Evolutionary conservation across 2,329 filamentous ascomycete species (phyloP), one percentile per base, ranked within the genome.

Genomic region (Calonectria henricotiae): DNA sequence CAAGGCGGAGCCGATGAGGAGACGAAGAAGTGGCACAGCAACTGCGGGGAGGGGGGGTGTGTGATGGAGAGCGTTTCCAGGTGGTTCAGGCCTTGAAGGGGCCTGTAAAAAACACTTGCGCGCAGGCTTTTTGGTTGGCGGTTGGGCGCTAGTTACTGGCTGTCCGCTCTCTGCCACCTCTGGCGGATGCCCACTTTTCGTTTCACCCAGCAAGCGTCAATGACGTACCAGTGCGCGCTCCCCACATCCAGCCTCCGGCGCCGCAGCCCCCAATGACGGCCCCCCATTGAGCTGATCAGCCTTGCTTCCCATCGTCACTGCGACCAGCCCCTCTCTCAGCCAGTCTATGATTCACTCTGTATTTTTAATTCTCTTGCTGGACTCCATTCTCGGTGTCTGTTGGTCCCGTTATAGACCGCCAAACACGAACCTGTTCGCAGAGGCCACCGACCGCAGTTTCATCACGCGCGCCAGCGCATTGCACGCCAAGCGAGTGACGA

Each of bases 21-120:
- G 51, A 58, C 51, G 51, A 58, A 58, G 51, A 58, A 15, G 51
- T 39, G 51, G 51, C 51, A 58, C 51, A 58, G 51, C 51, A 58
- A 32, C 51, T 15, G 51, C 20, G 20, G 20, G 20, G 20, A 20
- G 20, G 20, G 20, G 20, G 20, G 20, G 27, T 4, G 41, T 35
- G 51, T 17, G 30, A 6, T n/a, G 13, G 12, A 55, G 20, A 37
- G 51, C 51, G n/a, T 37, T 55, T 55, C 32, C 51, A 17, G 20
- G 32, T 17, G 4, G 43, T 46, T 46, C 12, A 11, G 43, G 20
- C 20, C 20, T 20, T 20, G 20, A 20, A 20, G 20, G 20, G n/a
- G n/a, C n/a, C 43, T 23, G 43, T 46, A 20, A 23, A 13, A 32
- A 15, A 37, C 30, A 32, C 15, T 32, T 39, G 51, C 20, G n/a